Conservation (phyloP, 805 yeast genomes). For the Huiozyma naganishii region DNA sequence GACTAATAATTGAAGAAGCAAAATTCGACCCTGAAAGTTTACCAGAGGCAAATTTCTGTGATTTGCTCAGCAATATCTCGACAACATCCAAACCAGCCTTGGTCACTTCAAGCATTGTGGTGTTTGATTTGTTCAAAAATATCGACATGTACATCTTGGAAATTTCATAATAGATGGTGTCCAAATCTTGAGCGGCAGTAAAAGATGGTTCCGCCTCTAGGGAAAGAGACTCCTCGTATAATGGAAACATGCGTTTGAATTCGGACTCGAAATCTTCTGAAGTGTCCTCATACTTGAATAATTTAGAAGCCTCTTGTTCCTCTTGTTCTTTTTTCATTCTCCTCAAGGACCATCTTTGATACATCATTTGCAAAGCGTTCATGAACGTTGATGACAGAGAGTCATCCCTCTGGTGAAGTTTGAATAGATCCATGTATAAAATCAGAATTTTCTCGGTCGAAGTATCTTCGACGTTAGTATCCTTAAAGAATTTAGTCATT, state of each 20-base stretch:
- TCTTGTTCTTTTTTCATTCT: conserved; percentile 43
- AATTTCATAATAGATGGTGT: conserved; percentile 37
- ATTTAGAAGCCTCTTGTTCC: conserved; percentile 44
- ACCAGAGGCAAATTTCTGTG: conserved; percentile 16
- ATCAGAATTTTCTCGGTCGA: conserved; percentile 42
- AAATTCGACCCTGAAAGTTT: conserved; percentile 24
- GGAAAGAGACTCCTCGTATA: conserved; percentile 50
- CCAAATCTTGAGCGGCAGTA: conserved; percentile 22
- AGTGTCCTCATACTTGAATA: conserved; percentile 56
- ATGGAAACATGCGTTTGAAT: conserved; percentile 74
- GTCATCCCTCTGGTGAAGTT: conserved; percentile 23
- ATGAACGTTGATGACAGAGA: conserved; percentile 26
- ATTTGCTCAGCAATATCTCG: conserved; percentile 16
- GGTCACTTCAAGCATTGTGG: conserved; percentile 21
- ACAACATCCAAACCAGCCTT: conserved; percentile 32
- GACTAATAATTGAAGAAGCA: conserved; percentile 27
- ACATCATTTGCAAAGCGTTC: conserved; percentile 47
- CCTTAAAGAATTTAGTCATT: conserved; percentile 31
- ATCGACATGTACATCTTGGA: conserved; percentile 39
- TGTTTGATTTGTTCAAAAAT: conserved; percentile 22
- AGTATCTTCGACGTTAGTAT: conserved; percentile 33
- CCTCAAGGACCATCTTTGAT: conserved; percentile 75
- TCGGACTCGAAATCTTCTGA: conserved; percentile 68
- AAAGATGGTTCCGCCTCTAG: conserved; percentile 12
- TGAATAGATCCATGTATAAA: conserved; percentile 36